These are phyloP conservation scores for Kodamaea leandrae DNA, from an alignment of 805 yeast species.

Conservation along the genomic window DNA sequence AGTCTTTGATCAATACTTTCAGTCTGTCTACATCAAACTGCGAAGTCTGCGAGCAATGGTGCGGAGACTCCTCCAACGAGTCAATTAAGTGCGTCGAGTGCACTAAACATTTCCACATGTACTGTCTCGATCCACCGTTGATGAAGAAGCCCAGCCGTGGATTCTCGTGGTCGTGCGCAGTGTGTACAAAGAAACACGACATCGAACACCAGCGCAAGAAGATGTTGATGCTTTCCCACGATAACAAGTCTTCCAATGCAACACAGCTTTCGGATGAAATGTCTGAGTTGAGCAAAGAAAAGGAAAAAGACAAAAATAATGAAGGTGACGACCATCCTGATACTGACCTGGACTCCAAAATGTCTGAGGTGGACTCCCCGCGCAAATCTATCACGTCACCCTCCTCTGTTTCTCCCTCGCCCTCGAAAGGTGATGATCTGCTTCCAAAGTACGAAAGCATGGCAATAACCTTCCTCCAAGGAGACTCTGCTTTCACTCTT, in stretches of 20 bases:
- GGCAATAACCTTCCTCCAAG: slow-evolving; percentile 51
- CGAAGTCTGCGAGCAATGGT: slow-evolving; percentile 81
- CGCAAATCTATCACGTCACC: not conserved
- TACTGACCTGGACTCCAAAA: not conserved
- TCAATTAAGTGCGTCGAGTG: slow-evolving; percentile 83
- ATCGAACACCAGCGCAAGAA: slow-evolving; percentile 38
- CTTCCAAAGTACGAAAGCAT: slow-evolving; percentile 56
- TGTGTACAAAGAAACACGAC: slow-evolving; percentile 63
- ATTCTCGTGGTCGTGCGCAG: slow-evolving; percentile 86
- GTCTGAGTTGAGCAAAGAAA: slow-evolving; percentile 10
- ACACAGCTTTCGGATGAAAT: slow-evolving; percentile 28
- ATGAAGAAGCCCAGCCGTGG: slow-evolving; percentile 79
- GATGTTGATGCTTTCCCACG: slow-evolving; percentile 40
- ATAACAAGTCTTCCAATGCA: slow-evolving; percentile 40
- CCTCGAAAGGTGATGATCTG: slow-evolving; percentile 4
- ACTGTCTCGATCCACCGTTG: slow-evolving; percentile 84
- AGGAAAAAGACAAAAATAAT: not conserved
- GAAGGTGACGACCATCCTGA: slow-evolving; percentile 4
- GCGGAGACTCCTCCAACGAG: slow-evolving; percentile 54
- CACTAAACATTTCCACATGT: slow-evolving; percentile 66
- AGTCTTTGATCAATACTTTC: slow-evolving; percentile 61
- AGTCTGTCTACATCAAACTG: slow-evolving; percentile 55
- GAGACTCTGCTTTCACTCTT: slow-evolving; percentile 41
- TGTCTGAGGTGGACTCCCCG: not conserved
- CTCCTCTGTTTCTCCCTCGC: not conserved